phyloP scores from a whole-genome alignment of 495 filamentous ascomycete species.

The Penicillium salamii region DNA sequence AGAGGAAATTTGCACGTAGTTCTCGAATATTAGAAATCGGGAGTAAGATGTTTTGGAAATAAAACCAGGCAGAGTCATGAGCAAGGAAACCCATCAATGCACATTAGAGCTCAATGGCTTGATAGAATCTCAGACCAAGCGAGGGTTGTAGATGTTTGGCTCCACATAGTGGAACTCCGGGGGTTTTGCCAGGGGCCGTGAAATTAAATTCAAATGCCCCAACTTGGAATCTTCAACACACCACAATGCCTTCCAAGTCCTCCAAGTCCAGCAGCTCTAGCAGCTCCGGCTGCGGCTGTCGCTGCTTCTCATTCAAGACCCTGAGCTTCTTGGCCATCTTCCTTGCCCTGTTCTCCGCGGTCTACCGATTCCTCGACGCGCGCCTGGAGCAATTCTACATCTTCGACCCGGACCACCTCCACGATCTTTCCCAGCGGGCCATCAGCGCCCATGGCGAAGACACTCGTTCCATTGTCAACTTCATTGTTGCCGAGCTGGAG shows the following conservation, averaged over 20 bases:
- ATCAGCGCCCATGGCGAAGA: slow-evolving; percentile 69
- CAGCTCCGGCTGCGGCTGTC: slow-evolving; percentile 20
- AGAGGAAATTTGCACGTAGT: no score
- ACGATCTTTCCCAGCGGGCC: slow-evolving; percentile 62
- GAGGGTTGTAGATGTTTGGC: slow-evolving; percentile 7
- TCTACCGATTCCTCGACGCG: slow-evolving; percentile 63
- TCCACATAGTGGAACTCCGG: slow-evolving; percentile 18
- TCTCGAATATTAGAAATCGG: no score
- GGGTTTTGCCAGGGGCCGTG: slow-evolving; percentile 14
- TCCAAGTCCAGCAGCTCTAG: slow-evolving; percentile 16
- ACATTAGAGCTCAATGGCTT: neutral
- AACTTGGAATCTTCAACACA: neutral
- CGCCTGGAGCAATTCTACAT: slow-evolving; percentile 75
- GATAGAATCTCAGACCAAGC: neutral
- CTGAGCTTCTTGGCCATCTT: slow-evolving; percentile 60
- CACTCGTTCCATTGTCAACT: slow-evolving; percentile 63
- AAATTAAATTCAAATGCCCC: slow-evolving; percentile 13
- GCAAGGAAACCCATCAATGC: no score
- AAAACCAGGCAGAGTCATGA: no score
- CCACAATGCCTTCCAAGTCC: slow-evolving; percentile 28
- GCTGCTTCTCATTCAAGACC: slow-evolving; percentile 28
- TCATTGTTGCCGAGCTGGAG: slow-evolving; percentile 51
- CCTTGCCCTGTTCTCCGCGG: slow-evolving; percentile 54
- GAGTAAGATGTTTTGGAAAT: no score
- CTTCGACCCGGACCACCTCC: slow-evolving; percentile 65